A percentile compares a stretch with the other conserved stretches of the same genome.
Conservation (phyloP, 805 yeast genomes). For the Starmerella sp. region DNA sequence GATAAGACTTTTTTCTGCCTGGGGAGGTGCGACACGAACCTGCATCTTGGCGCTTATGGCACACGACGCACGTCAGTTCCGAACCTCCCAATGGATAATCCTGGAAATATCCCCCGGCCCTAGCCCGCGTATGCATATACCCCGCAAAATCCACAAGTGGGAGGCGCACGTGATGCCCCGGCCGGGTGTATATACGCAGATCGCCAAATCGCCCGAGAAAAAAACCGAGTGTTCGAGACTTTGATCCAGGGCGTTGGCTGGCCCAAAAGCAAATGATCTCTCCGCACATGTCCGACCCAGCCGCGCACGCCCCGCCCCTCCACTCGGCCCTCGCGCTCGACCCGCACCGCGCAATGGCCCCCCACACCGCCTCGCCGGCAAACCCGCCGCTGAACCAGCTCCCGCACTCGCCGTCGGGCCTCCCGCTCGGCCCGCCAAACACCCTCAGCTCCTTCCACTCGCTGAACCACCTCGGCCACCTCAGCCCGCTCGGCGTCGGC, state of each 20-base stretch:
- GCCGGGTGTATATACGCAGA: not conserved
- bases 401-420: not conserved
- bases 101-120: not conserved
- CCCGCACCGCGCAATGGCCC: not conserved
- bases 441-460: not conserved
- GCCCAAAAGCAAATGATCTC: not conserved
- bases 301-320: not conserved
- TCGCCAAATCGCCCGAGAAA: not conserved
- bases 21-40: not conserved
- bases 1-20: not conserved
- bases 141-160: not conserved
- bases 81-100: constrained; percentile 4
- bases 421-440: not conserved
- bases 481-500: not conserved
- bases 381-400: not conserved
- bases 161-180: not conserved
- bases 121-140: not conserved
- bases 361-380: not conserved
- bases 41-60: constrained; percentile 1
- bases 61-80: not conserved
- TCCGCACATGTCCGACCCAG: not conserved
- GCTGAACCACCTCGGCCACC: not conserved
- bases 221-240: not conserved
- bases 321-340: not conserved
- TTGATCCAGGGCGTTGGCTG: not conserved